Percentiles rank a stretch among this genome's conserved stretches.
Conservation (phyloP, 768 basidiomycete species). For the Paxillus rubicundulus region DNA sequence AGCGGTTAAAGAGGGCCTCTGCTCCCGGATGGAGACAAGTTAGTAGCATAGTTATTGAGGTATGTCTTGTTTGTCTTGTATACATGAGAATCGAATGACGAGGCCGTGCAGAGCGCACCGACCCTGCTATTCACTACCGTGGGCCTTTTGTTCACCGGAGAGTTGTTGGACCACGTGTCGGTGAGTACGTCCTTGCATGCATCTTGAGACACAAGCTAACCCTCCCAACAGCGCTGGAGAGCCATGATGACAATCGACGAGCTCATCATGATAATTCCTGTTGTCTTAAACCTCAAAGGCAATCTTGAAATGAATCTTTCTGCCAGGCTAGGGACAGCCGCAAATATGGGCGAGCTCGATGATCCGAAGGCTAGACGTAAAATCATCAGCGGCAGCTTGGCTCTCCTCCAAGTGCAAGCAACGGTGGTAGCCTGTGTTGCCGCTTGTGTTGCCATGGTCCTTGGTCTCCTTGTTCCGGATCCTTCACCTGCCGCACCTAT, state of each 20-base stretch:
- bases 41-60: slow-evolving; percentile 68
- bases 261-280: slow-evolving; percentile 94
- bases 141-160: slow-evolving; percentile 87
- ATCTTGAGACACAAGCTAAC: slow-evolving; percentile 4
- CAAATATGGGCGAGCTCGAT: slow-evolving; percentile 92
- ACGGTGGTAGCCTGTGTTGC: slow-evolving; percentile 86
- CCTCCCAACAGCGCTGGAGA: slow-evolving; percentile 65
- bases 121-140: slow-evolving; percentile 81
- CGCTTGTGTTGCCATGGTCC: slow-evolving; percentile 68
- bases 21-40: slow-evolving; percentile 51
- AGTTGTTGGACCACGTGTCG: slow-evolving; percentile 83
- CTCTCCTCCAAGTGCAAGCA: slow-evolving; percentile 91
- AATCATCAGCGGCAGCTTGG: slow-evolving; percentile 78
- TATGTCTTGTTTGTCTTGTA: slow-evolving; percentile 30
- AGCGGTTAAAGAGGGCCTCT: slow-evolving; percentile 16
- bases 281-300: slow-evolving; percentile 94
- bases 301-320: slow-evolving; percentile 99
- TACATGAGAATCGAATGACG: slow-evolving; percentile 2
- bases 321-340: slow-evolving; percentile 90
- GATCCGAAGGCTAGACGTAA: slow-evolving; percentile 55
- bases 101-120: slow-evolving; percentile 66
- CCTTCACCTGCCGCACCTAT: slow-evolving; percentile 9
- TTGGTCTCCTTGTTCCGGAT: slow-evolving; percentile 61
- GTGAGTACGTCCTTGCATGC: slow-evolving; percentile 42
- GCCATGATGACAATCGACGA: slow-evolving; percentile 91